Base-by-base conservation (phyloP, 1,139 yeast genomes). In the Pichia kudriavzevii region DNA sequence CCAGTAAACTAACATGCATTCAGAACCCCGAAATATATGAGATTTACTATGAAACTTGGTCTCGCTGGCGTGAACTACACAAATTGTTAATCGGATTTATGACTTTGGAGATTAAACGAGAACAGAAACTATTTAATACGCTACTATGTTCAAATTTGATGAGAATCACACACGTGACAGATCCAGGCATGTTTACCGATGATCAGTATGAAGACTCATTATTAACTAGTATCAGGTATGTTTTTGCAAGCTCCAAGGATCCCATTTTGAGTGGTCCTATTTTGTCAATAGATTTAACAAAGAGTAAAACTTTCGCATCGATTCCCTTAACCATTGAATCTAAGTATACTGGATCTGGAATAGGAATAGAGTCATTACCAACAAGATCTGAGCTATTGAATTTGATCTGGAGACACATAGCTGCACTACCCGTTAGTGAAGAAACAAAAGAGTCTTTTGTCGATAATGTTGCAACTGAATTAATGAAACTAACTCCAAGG, bases 31-130 rank as follows among this genome's bases (percentile, higher is more conserved):
- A 40, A 9, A 28, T 37, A 5, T 40, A 34, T 26, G 32, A 32
- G 14, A 14, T 23, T 7, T 37, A 40, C 17, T 7, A 7, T 7
- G 35, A 37, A 28, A 37, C 43, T 5, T 40, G 41, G 39, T 10
- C 1, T 28, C 41, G 39, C n/a, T 40, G 43, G 43, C 34, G 41
- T 25, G 43, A 40, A 18, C 37, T 37, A 26, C 19, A 34, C 7
- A 29, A 37, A 9, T 22, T 37, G 1, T 6, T 36, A 2, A 8
- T 32, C 3, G 26, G 27, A 19, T 40, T 27, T 13, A 34, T 40
- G 36, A 26, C 18, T 10, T 13, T 40, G n/a, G 41, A 40, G 14
- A 21, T 40, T 6, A n/a, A 16, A 16, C 14, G 22, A 14, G 14
- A 24, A 13, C 6, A 12, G 7, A 26, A 31, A 15, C 11, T 31